phyloP scores from a whole-genome alignment of 1,139 yeast species.

The Protomyces lactucae-debilis region DNA sequence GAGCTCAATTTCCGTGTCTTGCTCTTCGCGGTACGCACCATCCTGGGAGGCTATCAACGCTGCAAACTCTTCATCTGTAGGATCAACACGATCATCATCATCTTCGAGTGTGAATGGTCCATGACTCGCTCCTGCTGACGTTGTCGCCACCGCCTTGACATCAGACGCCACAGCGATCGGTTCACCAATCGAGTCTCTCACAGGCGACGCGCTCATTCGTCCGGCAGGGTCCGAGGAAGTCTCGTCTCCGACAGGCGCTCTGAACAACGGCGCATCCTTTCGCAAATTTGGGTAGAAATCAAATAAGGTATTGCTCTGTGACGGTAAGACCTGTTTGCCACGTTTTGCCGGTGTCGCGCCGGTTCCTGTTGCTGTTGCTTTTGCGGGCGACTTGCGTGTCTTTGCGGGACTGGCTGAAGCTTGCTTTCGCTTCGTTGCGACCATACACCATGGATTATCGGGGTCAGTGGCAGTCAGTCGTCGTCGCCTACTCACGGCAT shows the following conservation, averaged over 20 bases:
- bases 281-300: slow-evolving; percentile 23
- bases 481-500: too few relatives aligned
- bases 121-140: background rate
- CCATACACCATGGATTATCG: background rate
- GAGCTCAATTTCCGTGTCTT: background rate
- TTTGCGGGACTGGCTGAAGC: background rate
- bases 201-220: slow-evolving; percentile 1
- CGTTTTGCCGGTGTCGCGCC: background rate
- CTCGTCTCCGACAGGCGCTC: slow-evolving; percentile 4
- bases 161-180: too few relatives aligned
- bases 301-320: slow-evolving; percentile 10
- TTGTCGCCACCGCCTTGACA: background rate
- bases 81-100: slow-evolving; percentile 9
- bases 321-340: background rate
- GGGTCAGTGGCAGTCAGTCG: too few relatives aligned
- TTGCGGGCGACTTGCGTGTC: background rate
- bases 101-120: slow-evolving; percentile 21
- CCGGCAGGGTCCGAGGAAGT: background rate
- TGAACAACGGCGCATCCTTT: slow-evolving; percentile 22
- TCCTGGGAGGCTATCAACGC: background rate
- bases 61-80: slow-evolving; percentile 6
- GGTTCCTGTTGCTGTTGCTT: background rate
- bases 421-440: background rate
- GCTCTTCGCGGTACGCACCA: slow-evolving; percentile 7
- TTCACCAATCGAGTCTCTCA: background rate